These are phyloP conservation scores for Monosporascus sp. DNA, from an alignment of 2,329 filamentous ascomycete genomes.

Conservation along the genomic window DNA sequence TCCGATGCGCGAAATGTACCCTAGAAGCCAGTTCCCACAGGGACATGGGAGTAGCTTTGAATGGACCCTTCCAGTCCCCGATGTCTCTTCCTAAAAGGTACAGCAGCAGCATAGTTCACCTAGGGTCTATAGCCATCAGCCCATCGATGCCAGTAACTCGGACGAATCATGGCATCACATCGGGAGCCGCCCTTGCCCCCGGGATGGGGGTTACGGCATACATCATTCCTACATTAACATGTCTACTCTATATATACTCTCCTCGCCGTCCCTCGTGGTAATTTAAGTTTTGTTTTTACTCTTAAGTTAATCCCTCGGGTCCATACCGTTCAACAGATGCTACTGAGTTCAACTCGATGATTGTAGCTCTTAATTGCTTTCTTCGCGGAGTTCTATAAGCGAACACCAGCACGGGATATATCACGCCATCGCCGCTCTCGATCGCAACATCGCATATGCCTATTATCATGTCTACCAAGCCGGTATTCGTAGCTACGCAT, in stretches of 20 bases:
- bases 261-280: too few relatives aligned
- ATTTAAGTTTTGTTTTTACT: too few relatives aligned
- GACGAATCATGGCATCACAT: background rate
- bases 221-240: too few relatives aligned
- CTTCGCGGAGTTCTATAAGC: slow-evolving; percentile 24
- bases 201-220: background rate
- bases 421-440: slow-evolving; percentile 10
- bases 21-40: too few relatives aligned
- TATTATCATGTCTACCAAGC: slow-evolving; percentile 62
- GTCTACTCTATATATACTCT: too few relatives aligned
- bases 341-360: slow-evolving; percentile 15
- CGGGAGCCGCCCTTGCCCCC: background rate
- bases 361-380: slow-evolving; percentile 22
- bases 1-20: too few relatives aligned
- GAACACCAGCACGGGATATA: slow-evolving; percentile 4
- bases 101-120: background rate
- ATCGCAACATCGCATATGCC: slow-evolving; percentile 20
- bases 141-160: background rate
- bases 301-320: too few relatives aligned
- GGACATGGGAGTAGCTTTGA: background rate
- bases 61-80: background rate
- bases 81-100: background rate
- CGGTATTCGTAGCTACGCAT: slow-evolving; percentile 90
- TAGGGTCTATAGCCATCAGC: background rate
- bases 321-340: slow-evolving; percentile 10